These are phyloP conservation scores for Conoideocrella luteorostrata DNA, from an alignment of 2,329 filamentous ascomycete species.

Conservation along the genomic window DNA sequence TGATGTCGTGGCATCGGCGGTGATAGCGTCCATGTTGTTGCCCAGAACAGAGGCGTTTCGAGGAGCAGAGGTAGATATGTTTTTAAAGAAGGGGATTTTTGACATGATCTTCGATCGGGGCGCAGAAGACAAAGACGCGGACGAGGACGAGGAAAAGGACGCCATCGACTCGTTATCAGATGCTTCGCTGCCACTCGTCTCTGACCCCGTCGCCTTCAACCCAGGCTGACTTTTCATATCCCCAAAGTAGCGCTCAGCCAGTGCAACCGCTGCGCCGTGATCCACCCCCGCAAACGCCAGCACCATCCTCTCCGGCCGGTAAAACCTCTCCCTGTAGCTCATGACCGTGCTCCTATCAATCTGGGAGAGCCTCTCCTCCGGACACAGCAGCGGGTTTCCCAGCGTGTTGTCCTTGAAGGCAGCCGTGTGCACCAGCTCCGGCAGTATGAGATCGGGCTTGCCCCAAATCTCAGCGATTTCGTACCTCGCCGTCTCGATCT, in stretches of 20 bases:
- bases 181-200: slow-evolving; percentile 41
- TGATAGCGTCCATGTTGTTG: too few species aligned
- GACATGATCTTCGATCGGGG: slow-evolving; percentile 65
- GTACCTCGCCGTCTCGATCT: slow-evolving; percentile 87
- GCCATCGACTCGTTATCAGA: slow-evolving; percentile 31
- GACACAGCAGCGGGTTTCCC: slow-evolving; percentile 88
- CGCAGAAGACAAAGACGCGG: slow-evolving; percentile 24
- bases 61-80: slow-evolving; percentile 68
- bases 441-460: slow-evolving; percentile 91
- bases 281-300: slow-evolving; percentile 90
- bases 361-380: slow-evolving; percentile 67
- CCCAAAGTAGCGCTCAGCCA: slow-evolving; percentile 83
- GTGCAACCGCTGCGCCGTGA: slow-evolving; percentile 69
- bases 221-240: slow-evolving; percentile 59
- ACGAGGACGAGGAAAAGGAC: slow-evolving; percentile 24
- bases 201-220: slow-evolving; percentile 50
- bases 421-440: slow-evolving; percentile 90
- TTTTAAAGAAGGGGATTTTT: slow-evolving; percentile 85
- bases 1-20: slow-evolving; percentile 44
- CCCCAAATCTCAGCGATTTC: slow-evolving; percentile 97
- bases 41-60: slow-evolving; percentile 56
- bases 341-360: slow-evolving; percentile 71
- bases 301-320: slow-evolving; percentile 83
- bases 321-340: slow-evolving; percentile 77
- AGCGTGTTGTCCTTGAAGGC: slow-evolving; percentile 95